These are phyloP conservation scores for Annulohypoxylon truncatum DNA, from an alignment of 2,329 filamentous ascomycete genomes.

Conservation along the genomic window DNA sequence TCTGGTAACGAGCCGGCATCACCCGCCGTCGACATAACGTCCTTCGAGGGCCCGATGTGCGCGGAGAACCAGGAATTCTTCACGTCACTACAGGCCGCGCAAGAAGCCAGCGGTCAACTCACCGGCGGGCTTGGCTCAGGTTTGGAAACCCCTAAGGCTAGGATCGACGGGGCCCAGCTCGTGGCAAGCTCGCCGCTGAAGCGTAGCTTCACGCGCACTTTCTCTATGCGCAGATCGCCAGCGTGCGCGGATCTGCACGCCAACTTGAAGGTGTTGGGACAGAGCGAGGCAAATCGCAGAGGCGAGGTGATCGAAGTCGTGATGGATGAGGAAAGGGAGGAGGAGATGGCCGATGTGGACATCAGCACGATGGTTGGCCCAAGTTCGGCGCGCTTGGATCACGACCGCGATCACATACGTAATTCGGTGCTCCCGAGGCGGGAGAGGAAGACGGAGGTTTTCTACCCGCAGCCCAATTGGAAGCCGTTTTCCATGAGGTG, in stretches of 20 bases:
- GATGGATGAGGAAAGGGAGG: slow-evolving; percentile 48
- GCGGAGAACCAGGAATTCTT: slow-evolving; percentile 59
- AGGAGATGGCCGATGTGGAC: slow-evolving; percentile 60
- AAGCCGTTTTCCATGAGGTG: slow-evolving; percentile 73
- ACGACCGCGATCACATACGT: slow-evolving; percentile 50
- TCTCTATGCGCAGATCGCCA: slow-evolving; percentile 53
- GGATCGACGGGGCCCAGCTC: slow-evolving; percentile 63
- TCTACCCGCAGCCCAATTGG: slow-evolving; percentile 74
- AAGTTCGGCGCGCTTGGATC: slow-evolving; percentile 40
- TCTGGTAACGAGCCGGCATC: slow-evolving; percentile 44
- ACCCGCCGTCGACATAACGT: slow-evolving; percentile 59
- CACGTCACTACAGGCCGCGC: slow-evolving; percentile 57
- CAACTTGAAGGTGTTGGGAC: slow-evolving; percentile 61
- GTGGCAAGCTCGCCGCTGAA: slow-evolving; percentile 54
- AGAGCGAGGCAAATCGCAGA: slow-evolving; percentile 69
- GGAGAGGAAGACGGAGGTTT: slow-evolving; percentile 60
- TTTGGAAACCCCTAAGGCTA: slow-evolving; percentile 58
- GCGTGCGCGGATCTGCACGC: slow-evolving; percentile 49
- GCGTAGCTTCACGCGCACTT: slow-evolving; percentile 55
- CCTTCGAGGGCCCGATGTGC: slow-evolving; percentile 59
- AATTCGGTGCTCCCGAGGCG: slow-evolving; percentile 54
- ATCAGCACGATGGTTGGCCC: slow-evolving; percentile 64
- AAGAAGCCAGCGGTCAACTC: slow-evolving; percentile 66
- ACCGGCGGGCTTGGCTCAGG: slow-evolving; percentile 70
- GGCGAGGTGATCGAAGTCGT: slow-evolving; percentile 71